A percentile compares a stretch with the other conserved stretches of the same genome.
Evolutionary conservation across 768 basidiomycete genomes (phyloP).

Genomic region (Tulasnella sp.): DNA sequence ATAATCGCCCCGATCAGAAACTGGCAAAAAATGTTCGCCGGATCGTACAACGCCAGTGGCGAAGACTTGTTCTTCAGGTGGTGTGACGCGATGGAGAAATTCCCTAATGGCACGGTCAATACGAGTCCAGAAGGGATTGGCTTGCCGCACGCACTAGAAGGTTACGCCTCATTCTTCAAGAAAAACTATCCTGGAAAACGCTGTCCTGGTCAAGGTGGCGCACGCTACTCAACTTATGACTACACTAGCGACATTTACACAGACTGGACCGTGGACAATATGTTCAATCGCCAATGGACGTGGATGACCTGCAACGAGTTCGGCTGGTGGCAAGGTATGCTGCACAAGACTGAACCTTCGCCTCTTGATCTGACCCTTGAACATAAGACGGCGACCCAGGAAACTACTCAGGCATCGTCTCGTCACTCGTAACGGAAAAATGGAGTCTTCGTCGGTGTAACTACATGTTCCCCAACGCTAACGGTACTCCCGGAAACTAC

Average conservation of each 20-base stretch:
- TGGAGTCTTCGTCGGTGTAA: slow-evolving; percentile 4
- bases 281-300: background rate
- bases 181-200: background rate
- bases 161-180: background rate
- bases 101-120: background rate
- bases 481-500: background rate
- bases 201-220: background rate
- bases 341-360: background rate
- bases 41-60: background rate
- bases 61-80: slow-evolving; percentile 1
- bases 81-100: slow-evolving; percentile 9
- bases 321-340: slow-evolving; percentile 8
- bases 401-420: slow-evolving; percentile 11
- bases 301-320: slow-evolving; percentile 8
- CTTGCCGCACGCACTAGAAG: background rate
- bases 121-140: background rate
- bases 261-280: background rate
- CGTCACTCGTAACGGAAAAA: background rate
- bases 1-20: background rate
- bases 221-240: slow-evolving; percentile 1
- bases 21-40: background rate
- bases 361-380: background rate
- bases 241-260: background rate
- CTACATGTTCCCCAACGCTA: slow-evolving; percentile 11
- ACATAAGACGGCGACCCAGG: slow-evolving; percentile 11